Percentiles rank a stretch among this genome's conserved stretches.
These are phyloP conservation scores for Geotrichum cucujoidarum DNA, from an alignment of 1,139 yeast species.

Conservation along the genomic window DNA sequence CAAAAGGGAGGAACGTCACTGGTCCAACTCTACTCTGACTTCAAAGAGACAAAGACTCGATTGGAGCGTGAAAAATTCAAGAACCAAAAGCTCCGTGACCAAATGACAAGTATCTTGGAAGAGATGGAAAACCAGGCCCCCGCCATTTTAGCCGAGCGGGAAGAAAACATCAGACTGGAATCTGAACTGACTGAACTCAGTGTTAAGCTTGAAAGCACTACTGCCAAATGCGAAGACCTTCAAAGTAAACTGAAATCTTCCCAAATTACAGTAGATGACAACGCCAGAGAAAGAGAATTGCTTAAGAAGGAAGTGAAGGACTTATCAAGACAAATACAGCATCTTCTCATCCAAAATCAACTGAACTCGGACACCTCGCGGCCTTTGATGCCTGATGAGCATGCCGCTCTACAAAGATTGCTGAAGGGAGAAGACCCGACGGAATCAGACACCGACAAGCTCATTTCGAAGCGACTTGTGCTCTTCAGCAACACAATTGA, in stretches of 20 bases:
- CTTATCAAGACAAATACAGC: constrained; percentile 73
- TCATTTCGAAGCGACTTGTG: constrained; percentile 70
- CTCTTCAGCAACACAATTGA: constrained; percentile 64
- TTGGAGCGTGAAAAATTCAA: constrained; percentile 65
- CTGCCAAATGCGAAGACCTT: constrained; percentile 42
- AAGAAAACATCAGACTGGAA: constrained; percentile 47
- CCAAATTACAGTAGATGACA: constrained; percentile 28
- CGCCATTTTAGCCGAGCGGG: constrained; percentile 61
- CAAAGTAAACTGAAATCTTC: constrained; percentile 33
- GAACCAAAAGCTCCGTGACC: constrained; percentile 64
- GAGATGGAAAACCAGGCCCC: constrained; percentile 84
- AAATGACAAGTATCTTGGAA: constrained; percentile 62
- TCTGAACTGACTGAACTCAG: constrained; percentile 49
- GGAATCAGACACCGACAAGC: constrained; percentile 61
- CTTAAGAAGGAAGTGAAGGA: constrained; percentile 58
- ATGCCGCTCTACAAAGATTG: constrained; percentile 47
- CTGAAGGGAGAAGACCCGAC: constrained; percentile 35
- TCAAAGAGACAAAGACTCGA: constrained; percentile 56
- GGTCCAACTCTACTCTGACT: constrained; percentile 65
- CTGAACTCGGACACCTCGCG: constrained; percentile 43
- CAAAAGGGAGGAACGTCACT: constrained; percentile 56
- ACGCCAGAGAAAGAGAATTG: constrained; percentile 37
- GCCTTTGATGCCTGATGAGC: constrained; percentile 57
- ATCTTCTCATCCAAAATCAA: constrained; percentile 62
- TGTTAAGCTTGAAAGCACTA: constrained; percentile 44